Conservation (phyloP, 2,329 filamentous ascomycete species). For the Pseudogymnoascus sp. region DNA sequence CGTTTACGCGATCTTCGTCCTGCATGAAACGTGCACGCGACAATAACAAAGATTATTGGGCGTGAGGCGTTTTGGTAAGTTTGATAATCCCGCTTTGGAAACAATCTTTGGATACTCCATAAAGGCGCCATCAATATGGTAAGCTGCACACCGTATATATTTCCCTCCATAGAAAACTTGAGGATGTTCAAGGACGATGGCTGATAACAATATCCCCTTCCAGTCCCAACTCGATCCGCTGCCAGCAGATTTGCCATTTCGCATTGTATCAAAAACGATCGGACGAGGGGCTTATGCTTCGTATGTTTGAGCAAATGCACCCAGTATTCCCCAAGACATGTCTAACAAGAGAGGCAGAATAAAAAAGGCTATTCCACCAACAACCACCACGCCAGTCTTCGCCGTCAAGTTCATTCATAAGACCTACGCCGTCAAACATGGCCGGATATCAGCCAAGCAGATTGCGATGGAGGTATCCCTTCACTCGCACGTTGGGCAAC, state of each 20-base stretch:
- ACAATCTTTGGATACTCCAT: not conserved
- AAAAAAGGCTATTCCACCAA: constrained; percentile 84
- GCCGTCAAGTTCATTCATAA: constrained; percentile 99
- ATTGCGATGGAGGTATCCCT: constrained; percentile 86
- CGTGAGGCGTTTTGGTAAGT: constrained; percentile 23
- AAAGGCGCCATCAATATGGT: constrained; percentile 2
- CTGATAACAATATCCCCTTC: constrained; percentile 25
- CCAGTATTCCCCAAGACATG: constrained; percentile 19
- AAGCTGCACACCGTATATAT: constrained; percentile 1
- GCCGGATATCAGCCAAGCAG: constrained; percentile 81
- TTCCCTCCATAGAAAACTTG: not conserved
- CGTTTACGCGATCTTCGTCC: constrained; percentile 17
- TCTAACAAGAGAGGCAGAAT: constrained; percentile 19
- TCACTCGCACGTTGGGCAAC: constrained; percentile 79
- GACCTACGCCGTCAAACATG: constrained; percentile 81
- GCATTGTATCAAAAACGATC: constrained; percentile 92
- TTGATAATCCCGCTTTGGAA: not conserved
- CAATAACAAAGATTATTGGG: constrained; percentile 23
- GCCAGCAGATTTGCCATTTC: constrained; percentile 78
- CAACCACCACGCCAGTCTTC: constrained; percentile 67
- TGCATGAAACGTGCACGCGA: constrained; percentile 24
- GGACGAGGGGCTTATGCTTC: constrained; percentile 95
- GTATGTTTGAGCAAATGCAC: constrained; percentile 43
- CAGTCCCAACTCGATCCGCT: constrained; percentile 86
- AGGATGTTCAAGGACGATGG: constrained; percentile 7